phyloP scores from a whole-genome alignment of 2,329 filamentous ascomycete genomes.

The Fusarium compactum region DNA sequence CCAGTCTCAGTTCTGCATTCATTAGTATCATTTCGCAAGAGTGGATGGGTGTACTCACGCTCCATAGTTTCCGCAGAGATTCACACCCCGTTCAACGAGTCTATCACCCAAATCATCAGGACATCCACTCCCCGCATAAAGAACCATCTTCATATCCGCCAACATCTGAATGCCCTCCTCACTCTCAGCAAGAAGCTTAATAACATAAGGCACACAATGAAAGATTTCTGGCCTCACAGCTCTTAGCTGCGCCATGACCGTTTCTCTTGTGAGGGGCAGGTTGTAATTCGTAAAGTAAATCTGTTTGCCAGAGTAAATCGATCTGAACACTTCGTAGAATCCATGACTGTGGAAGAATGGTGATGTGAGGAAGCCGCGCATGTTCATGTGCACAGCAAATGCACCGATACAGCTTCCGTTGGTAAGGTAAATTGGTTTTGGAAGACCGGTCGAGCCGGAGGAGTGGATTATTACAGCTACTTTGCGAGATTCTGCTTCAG shows the following conservation, averaged over 20 bases:
- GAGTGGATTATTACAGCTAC: slow-evolving; percentile 50
- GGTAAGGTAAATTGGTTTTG: slow-evolving; percentile 71
- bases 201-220: slow-evolving; percentile 71
- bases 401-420: slow-evolving; percentile 64
- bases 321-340: slow-evolving; percentile 65
- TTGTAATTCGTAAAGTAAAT: slow-evolving; percentile 67
- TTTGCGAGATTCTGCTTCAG: slow-evolving; percentile 32
- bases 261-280: slow-evolving; percentile 65
- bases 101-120: slow-evolving; percentile 69
- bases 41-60: slow-evolving; percentile 53
- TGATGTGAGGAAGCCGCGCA: slow-evolving; percentile 65
- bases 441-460: slow-evolving; percentile 69
- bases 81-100: slow-evolving; percentile 64
- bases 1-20: slow-evolving; percentile 44
- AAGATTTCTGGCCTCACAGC: slow-evolving; percentile 61
- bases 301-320: slow-evolving; percentile 62
- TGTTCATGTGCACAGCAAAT: slow-evolving; percentile 54
- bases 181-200: slow-evolving; percentile 72
- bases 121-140: slow-evolving; percentile 69
- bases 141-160: slow-evolving; percentile 61
- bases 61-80: slow-evolving; percentile 68
- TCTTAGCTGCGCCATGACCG: slow-evolving; percentile 59
- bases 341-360: slow-evolving; percentile 72
- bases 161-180: slow-evolving; percentile 64
- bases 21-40: not conserved